Conservation (phyloP, 208 protist genomes). For the Trypanosoma rangeli region DNA sequence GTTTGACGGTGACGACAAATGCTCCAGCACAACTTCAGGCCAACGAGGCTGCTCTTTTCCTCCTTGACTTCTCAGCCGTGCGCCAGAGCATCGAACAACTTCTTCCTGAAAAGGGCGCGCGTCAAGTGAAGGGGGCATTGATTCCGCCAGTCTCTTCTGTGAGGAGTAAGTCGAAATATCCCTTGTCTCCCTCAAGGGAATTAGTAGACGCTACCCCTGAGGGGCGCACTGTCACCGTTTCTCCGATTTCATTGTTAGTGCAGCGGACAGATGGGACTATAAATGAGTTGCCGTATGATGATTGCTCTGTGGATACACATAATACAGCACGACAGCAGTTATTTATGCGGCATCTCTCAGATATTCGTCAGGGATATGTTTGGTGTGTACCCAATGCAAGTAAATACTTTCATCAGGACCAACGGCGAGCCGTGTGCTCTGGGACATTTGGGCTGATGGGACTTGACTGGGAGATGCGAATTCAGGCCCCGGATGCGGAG, state of each 20-base stretch:
- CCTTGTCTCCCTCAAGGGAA: background rate
- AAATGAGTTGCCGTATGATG: slow-evolving; percentile 8
- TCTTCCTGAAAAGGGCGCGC: background rate
- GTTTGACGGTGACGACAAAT: slow-evolving; percentile 10
- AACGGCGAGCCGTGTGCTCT: slow-evolving; percentile 62
- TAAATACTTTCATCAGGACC: slow-evolving; percentile 50
- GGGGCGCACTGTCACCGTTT: background rate
- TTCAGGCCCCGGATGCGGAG: slow-evolving; percentile 22
- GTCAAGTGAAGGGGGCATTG: background rate
- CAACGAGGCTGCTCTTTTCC: slow-evolving; percentile 13
- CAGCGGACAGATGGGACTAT: background rate
- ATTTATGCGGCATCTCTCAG: slow-evolving; percentile 36
- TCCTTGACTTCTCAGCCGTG: slow-evolving; percentile 11
- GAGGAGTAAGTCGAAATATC: background rate
- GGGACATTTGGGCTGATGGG: slow-evolving; percentile 51
- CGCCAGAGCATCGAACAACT: slow-evolving; percentile 9
- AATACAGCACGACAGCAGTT: background rate
- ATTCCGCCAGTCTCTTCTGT: background rate
- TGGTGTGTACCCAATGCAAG: slow-evolving; percentile 61
- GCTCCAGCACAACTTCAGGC: slow-evolving; percentile 2
- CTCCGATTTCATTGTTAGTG: background rate
- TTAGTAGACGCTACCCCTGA: background rate
- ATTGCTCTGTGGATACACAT: background rate
- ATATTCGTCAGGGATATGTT: slow-evolving; percentile 65
- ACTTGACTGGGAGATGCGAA: slow-evolving; percentile 69